Evolutionary conservation across 129 eudicot species (phyloP).

Genomic region (Escallonia herrerae): DNA sequence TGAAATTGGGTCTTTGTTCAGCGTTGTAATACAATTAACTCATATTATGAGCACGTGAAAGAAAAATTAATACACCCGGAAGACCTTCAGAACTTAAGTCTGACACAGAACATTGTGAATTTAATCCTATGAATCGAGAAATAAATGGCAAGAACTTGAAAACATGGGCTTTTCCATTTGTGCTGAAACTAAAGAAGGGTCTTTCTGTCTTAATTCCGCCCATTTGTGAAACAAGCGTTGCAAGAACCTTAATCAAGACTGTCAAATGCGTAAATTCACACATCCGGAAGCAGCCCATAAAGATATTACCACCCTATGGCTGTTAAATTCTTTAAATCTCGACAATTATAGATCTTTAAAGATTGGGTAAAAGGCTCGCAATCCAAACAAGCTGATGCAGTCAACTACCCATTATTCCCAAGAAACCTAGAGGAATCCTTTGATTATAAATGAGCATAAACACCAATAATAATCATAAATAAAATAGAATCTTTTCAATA

Average conservation of each 20-base stretch:
- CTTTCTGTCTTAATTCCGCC: not conserved
- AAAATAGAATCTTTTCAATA: not conserved
- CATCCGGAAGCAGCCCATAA: no score
- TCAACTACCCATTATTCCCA: no score
- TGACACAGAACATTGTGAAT: not conserved
- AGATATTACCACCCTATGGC: no score
- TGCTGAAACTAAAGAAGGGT: not conserved
- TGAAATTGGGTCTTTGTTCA: conserved; percentile 2
- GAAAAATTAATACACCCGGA: not conserved
- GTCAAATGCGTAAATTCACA: no score
- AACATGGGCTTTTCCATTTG: not conserved
- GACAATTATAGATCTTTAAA: not conserved
- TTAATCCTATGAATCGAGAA: not conserved
- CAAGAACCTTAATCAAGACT: no score
- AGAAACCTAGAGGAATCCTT: no score
- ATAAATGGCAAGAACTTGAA: not conserved
- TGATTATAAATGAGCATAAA: not conserved
- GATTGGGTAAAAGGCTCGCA: not conserved
- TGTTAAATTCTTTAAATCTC: not conserved
- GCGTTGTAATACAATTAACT: not conserved
- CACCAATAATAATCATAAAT: not conserved
- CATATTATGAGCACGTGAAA: not conserved
- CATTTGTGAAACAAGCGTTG: conserved; percentile 3
- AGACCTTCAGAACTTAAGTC: not conserved
- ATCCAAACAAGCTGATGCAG: not conserved